These are phyloP conservation scores for Aspergillus cristatus DNA, from an alignment of 495 filamentous ascomycete genomes.

Conservation along the genomic window DNA sequence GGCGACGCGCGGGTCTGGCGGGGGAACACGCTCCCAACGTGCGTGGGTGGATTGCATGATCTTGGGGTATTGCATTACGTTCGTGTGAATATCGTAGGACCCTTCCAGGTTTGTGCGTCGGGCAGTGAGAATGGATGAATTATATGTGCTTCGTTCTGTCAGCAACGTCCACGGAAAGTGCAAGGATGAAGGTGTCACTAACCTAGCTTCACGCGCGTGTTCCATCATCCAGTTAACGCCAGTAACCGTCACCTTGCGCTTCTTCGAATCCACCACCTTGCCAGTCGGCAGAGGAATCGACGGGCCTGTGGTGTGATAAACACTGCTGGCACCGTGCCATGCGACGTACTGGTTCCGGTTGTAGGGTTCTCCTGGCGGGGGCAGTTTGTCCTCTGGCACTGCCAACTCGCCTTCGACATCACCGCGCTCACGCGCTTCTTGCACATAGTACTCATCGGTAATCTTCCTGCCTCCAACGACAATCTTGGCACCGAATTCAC, in stretches of 20 bases:
- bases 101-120: slow-evolving; percentile 64
- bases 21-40: slow-evolving; percentile 59
- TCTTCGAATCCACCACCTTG: slow-evolving; percentile 63
- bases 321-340: slow-evolving; percentile 92
- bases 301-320: slow-evolving; percentile 75
- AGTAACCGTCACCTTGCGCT: slow-evolving; percentile 78
- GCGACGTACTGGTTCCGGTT: slow-evolving; percentile 96
- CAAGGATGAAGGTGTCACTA: slow-evolving; percentile 18
- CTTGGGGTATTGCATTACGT: slow-evolving; percentile 74
- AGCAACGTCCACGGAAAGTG: slow-evolving; percentile 10
- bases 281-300: slow-evolving; percentile 67
- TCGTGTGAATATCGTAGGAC: slow-evolving; percentile 89
- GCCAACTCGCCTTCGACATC: slow-evolving; percentile 84
- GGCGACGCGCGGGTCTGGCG: slow-evolving; percentile 19
- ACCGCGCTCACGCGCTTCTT: slow-evolving; percentile 66
- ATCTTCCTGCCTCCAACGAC: slow-evolving; percentile 82
- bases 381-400: slow-evolving; percentile 73
- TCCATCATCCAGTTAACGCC: slow-evolving; percentile 97
- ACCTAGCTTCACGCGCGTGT: slow-evolving; percentile 86
- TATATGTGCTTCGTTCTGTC: slow-evolving; percentile 59
- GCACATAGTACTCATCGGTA: slow-evolving; percentile 81
- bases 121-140: slow-evolving; percentile 52
- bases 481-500: slow-evolving; percentile 91
- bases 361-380: slow-evolving; percentile 62
- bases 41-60: slow-evolving; percentile 87